These are phyloP conservation scores for Brassica balearica DNA, from an alignment of 441 rosid species.

Conservation along the genomic window DNA sequence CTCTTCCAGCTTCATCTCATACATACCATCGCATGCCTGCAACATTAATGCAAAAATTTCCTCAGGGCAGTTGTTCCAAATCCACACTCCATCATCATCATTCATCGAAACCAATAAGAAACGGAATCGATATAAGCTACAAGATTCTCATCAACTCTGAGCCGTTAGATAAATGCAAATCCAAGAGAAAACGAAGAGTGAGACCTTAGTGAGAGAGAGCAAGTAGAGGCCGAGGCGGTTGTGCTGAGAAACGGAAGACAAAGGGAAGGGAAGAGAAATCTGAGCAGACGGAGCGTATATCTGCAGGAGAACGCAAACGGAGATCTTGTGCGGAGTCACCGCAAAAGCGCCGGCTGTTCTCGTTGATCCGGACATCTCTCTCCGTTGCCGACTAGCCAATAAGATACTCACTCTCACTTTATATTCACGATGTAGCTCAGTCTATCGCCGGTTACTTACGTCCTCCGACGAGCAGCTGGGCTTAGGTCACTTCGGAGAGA, in stretches of 20 bases:
- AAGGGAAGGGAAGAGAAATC: slow-evolving; percentile 64
- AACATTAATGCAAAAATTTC: slow-evolving; percentile 3
- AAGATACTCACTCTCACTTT: no score
- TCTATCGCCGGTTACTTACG: no score
- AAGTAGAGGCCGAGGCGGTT: slow-evolving; percentile 83
- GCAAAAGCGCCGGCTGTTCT: slow-evolving; percentile 56
- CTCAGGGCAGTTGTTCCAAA: no score
- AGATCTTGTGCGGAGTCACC: slow-evolving; percentile 91
- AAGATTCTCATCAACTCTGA: background rate
- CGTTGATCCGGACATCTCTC: slow-evolving; percentile 55
- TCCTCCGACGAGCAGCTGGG: no score
- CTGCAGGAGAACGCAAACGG: slow-evolving; percentile 80
- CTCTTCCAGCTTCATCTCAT: slow-evolving; percentile 79
- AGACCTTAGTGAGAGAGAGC: slow-evolving; percentile 84
- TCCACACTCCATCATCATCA: no score
- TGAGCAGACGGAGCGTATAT: slow-evolving; percentile 75
- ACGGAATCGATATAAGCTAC: background rate
- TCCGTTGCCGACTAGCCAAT: background rate
- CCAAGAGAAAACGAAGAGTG: background rate
- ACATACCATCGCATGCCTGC: slow-evolving; percentile 78
- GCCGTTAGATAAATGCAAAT: background rate
- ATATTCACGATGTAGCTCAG: no score
- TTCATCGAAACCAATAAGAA: background rate
- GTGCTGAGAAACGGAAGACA: slow-evolving; percentile 82
- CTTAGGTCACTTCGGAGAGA: no score